These are phyloP conservation scores for Rugonectria rugulosa DNA, from an alignment of 2,329 filamentous ascomycete genomes.

Conservation along the genomic window DNA sequence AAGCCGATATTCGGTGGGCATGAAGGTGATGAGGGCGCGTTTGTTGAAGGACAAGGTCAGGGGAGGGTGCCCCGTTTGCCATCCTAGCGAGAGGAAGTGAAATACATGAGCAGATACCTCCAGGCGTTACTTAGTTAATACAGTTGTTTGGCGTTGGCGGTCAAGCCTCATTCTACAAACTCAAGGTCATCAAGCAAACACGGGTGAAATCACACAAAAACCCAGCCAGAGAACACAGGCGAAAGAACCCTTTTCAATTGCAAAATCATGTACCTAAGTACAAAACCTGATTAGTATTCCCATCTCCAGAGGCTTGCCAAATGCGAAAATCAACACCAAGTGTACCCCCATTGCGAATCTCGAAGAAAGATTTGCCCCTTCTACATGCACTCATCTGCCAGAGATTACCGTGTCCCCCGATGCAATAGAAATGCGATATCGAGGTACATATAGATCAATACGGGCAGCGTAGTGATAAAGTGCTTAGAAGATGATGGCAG, in stretches of 20 bases:
- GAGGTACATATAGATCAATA: not conserved
- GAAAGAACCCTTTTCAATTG: constrained; percentile 26
- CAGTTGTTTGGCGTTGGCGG: constrained; percentile 15
- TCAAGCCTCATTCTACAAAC: not conserved
- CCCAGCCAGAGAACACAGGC: not conserved
- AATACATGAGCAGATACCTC: constrained; percentile 18
- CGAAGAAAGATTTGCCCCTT: constrained; percentile 18
- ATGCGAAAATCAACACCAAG: constrained; percentile 34
- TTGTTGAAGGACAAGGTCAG: constrained; percentile 75
- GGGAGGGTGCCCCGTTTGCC: constrained; percentile 70
- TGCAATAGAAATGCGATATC: constrained; percentile 2
- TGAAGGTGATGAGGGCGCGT: constrained; percentile 87
- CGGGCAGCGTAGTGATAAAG: constrained; percentile 1
- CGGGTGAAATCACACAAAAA: not conserved
- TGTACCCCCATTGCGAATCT: constrained; percentile 22
- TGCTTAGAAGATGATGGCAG: constrained; percentile 37
- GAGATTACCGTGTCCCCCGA: constrained; percentile 12
- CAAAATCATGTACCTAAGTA: constrained; percentile 37
- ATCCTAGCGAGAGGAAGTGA: constrained; percentile 31
- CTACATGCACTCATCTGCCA: constrained; percentile 16
- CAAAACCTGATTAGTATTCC: constrained; percentile 35
- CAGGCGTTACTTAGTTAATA: constrained; percentile 12
- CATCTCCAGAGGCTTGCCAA: constrained; percentile 26
- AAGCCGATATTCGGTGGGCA: constrained; percentile 73
- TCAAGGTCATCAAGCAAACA: not conserved